A percentile compares a stretch with the other conserved stretches of the same genome.
These are phyloP conservation scores for Zymoseptoria brevis DNA, from an alignment of 2,329 filamentous ascomycete genomes.

Conservation along the genomic window DNA sequence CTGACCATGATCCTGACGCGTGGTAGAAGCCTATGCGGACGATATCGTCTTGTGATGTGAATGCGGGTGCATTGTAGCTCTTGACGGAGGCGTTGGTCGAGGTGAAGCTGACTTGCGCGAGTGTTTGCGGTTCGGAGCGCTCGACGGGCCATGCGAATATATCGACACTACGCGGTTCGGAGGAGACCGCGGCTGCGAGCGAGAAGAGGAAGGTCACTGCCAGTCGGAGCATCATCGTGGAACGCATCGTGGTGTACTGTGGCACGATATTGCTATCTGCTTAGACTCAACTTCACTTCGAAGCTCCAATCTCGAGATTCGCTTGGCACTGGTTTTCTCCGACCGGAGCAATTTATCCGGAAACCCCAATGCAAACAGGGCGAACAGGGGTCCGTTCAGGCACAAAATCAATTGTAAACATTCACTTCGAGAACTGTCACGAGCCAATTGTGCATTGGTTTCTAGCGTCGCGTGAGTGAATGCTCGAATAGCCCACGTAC, in stretches of 20 bases:
- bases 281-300: not conserved
- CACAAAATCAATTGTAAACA: not conserved
- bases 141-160: slow-evolving; percentile 32
- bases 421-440: not conserved
- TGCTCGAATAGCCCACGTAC: not conserved
- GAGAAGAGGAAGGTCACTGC: slow-evolving; percentile 30
- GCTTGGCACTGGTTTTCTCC: not conserved
- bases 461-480: not conserved
- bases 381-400: not conserved
- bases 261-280: too few relatives aligned
- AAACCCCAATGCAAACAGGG: not conserved
- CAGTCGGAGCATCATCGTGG: slow-evolving; percentile 29
- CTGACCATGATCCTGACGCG: slow-evolving; percentile 33
- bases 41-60: slow-evolving; percentile 30
- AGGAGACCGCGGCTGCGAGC: slow-evolving; percentile 17
- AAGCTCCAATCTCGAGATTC: not conserved
- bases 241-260: slow-evolving; percentile 36
- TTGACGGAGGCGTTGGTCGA: slow-evolving; percentile 34
- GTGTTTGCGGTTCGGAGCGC: slow-evolving; percentile 30
- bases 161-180: slow-evolving; percentile 22
- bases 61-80: slow-evolving; percentile 30
- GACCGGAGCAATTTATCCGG: not conserved
- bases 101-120: slow-evolving; percentile 39
- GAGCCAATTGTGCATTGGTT: not conserved
- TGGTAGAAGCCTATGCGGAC: slow-evolving; percentile 39